A percentile compares a stretch with the other conserved stretches of the same genome.
Evolutionary conservation across 2,329 filamentous ascomycete genomes (phyloP).

Genomic region (Cryphonectria naterciae): DNA sequence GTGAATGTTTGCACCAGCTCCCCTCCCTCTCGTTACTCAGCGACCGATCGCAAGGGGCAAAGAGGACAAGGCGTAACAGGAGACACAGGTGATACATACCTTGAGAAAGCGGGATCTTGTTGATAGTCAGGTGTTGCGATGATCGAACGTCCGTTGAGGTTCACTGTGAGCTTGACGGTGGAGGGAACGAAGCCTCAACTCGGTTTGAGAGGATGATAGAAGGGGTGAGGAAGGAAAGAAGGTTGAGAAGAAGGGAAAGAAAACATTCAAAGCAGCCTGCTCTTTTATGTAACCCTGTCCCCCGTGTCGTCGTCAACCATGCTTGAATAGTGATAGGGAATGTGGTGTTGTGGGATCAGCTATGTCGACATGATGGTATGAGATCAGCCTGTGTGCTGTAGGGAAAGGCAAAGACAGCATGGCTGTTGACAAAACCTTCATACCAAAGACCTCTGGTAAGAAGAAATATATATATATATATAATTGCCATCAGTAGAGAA

Average conservation of each 20-base stretch:
- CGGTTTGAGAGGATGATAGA: background rate
- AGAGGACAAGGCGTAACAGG: conserved; percentile 19
- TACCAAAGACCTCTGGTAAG: background rate
- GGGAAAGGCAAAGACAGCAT: background rate
- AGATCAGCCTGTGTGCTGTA: background rate
- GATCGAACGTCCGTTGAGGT: conserved; percentile 10
- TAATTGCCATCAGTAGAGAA: background rate
- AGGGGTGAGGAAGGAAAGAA: background rate
- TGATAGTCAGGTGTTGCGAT: conserved; percentile 6
- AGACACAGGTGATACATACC: conserved; percentile 22
- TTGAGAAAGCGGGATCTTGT: conserved; percentile 5
- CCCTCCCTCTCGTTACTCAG: conserved; percentile 22
- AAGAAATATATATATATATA: too few relatives aligned
- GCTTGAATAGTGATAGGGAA: conserved; percentile 5
- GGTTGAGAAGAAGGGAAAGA: too few relatives aligned
- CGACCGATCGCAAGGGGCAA: conserved; percentile 20
- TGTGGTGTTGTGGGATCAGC: conserved; percentile 11
- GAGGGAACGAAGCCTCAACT: background rate
- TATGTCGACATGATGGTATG: too few relatives aligned
- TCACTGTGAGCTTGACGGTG: conserved; percentile 22
- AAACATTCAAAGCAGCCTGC: background rate
- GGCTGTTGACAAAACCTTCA: background rate
- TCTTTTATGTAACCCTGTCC: background rate
- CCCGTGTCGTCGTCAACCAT: background rate
- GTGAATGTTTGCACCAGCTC: conserved; percentile 25